A percentile compares a stretch with the other conserved stretches of the same genome.
Conservation (phyloP, 2,329 filamentous ascomycete genomes). For the Paramyrothecium roridum region DNA sequence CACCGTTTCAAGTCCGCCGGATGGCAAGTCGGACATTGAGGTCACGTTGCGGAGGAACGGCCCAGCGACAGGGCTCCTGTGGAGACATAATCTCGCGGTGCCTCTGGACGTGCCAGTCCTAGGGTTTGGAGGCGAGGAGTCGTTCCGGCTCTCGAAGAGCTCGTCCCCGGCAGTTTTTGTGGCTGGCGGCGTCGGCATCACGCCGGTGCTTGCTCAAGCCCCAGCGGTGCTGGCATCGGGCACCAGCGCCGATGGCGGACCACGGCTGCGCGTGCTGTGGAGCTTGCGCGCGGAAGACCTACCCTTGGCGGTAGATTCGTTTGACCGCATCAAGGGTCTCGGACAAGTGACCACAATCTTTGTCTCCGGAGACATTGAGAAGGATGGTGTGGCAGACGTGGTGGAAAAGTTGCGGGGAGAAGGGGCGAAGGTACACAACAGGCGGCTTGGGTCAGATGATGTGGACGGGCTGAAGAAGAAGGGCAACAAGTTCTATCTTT, state of each 20-base stretch:
- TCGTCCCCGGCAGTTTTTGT: constrained; percentile 51
- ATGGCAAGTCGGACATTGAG: constrained; percentile 51
- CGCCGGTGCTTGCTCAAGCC: constrained; percentile 73
- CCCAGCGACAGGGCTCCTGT: constrained; percentile 63
- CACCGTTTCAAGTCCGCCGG: constrained; percentile 66
- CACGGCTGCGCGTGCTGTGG: constrained; percentile 56
- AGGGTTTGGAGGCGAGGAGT: constrained; percentile 66
- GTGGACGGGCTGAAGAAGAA: constrained; percentile 34
- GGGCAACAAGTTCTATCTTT: constrained; percentile 49
- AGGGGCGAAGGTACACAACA: constrained; percentile 28
- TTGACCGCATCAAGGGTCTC: constrained; percentile 51
- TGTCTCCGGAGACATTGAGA: constrained; percentile 49
- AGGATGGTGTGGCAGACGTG: constrained; percentile 26
- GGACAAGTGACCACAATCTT: constrained; percentile 56
- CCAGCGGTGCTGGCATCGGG: constrained; percentile 35
- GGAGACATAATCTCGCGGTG: constrained; percentile 48
- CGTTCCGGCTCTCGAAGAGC: constrained; percentile 33
- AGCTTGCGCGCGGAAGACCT: constrained; percentile 60
- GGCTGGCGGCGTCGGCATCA: constrained; percentile 80
- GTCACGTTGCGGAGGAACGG: constrained; percentile 72
- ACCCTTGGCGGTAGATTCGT: constrained; percentile 56
- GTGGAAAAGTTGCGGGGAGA: constrained; percentile 27
- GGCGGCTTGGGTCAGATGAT: constrained; percentile 38
- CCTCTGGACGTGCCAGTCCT: constrained; percentile 64
- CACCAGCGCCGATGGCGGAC: constrained; percentile 34